A percentile compares a stretch with the other conserved stretches of the same genome.
Evolutionary conservation across 1,284 basidiomycete genomes (phyloP).

Genomic region (Blastosporella zonata): DNA sequence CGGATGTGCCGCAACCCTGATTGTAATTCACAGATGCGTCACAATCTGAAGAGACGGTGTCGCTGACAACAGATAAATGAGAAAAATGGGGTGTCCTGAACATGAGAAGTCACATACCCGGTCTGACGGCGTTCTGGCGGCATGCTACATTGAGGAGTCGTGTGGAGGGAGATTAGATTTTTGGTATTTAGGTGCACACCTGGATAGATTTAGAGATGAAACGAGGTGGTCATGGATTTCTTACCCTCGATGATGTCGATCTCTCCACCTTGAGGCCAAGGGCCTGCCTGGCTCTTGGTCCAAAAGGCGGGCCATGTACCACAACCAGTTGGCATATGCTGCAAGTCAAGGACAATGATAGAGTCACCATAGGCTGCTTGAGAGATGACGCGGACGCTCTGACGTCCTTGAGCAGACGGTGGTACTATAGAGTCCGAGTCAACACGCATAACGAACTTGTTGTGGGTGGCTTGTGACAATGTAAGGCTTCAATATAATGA

Average conservation of each 20-base stretch:
- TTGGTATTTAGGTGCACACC: constrained; percentile 41
- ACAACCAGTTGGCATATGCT: constrained; percentile 56
- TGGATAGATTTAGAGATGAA: constrained; percentile 1
- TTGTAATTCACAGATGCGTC: constrained; percentile 50
- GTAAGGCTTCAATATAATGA: not conserved
- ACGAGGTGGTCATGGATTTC: not conserved
- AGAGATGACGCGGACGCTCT: constrained; percentile 50
- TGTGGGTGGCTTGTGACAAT: constrained; percentile 28
- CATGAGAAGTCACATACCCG: constrained; percentile 36
- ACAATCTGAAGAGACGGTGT: constrained; percentile 42
- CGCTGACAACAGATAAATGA: constrained; percentile 22
- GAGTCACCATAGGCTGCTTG: constrained; percentile 40
- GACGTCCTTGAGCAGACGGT: constrained; percentile 39
- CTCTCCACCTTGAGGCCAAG: constrained; percentile 53
- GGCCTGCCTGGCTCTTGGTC: constrained; percentile 49
- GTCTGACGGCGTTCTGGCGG: constrained; percentile 32
- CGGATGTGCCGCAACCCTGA: constrained; percentile 59
- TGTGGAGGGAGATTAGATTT: constrained; percentile 56
- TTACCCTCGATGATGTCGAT: constrained; percentile 51
- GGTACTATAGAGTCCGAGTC: constrained; percentile 37
- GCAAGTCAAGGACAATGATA: constrained; percentile 46
- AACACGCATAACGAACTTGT: constrained; percentile 51
- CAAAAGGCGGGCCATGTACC: constrained; percentile 68
- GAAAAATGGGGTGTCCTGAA: not conserved
- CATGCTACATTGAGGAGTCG: constrained; percentile 46